Evolutionary conservation across 208 protist species (phyloP), one percentile per base, ranked within the genome.

Genomic region (Polymyxa betae): DNA sequence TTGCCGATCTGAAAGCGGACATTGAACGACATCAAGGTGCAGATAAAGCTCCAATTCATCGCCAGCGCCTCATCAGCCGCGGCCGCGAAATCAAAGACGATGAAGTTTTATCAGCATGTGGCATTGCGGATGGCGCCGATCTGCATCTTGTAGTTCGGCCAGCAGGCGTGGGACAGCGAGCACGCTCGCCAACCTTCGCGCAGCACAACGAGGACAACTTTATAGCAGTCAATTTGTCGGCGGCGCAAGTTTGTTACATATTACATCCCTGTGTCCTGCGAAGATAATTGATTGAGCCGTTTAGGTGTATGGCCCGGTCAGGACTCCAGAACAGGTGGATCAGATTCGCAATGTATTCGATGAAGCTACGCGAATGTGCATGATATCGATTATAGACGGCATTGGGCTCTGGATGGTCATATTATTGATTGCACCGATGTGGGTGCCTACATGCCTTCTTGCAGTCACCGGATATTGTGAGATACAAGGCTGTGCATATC

Each of bases 1-100:
- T 82, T 82, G 72, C 72, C 35, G 72, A 82, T 35, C 72, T 82
- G 72, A 82, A 82, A 43, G 10, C 16, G 16, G 40, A 20, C 16
- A 5, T 82, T 5, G 72, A 82, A 43, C 5, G 35, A 43, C 72
- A 82, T 5, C 72, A 82, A n/a, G n/a, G n/a, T n/a, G n/a, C n/a
- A n/a, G n/a, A n/a, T n/a, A 82, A 82, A 20, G 10, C 35, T 20
- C 72, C 72, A 82, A 12, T 12, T 5, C 35, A 82, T 35, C 40
- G 5, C 16, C 72, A 82, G 72, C 72, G 72, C 5, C 5, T 82
- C 35, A 82, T 82, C n/a, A 38, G 5, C 35, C 72, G 72, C n/a
- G 72, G 72, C 40, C 72, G 72, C 35, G 72, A 82, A 43, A 20
- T 82, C 16, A 5, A 20, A 12, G 72, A 82, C 72, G 72, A n/a